Conservation (phyloP, 768 basidiomycete species). For the Lactarius sp. region DNA sequence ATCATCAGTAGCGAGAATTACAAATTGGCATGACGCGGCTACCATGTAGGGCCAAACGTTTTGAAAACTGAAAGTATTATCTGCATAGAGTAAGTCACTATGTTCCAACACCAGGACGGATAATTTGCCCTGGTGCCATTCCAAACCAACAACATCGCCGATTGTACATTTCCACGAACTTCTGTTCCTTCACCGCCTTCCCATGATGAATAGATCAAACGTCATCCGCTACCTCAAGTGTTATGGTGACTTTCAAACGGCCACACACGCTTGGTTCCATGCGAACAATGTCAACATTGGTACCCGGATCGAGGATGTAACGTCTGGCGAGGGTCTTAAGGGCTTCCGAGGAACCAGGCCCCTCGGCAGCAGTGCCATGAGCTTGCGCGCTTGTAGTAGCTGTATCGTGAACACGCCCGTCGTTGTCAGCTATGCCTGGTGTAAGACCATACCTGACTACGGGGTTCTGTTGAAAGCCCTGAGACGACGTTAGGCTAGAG, state of each 20-base stretch:
- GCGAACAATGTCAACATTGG: not conserved
- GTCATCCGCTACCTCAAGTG: slow-evolving; percentile 3
- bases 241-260: not conserved
- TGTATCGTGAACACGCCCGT: not conserved
- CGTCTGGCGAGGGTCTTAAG: not conserved
- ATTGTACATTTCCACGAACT: not conserved
- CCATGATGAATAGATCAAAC: not conserved
- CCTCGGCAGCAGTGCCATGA: not conserved
- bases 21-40: too few relatives aligned
- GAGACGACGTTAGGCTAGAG: not conserved
- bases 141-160: too few relatives aligned
- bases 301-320: slow-evolving; percentile 3
- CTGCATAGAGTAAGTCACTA: too few relatives aligned
- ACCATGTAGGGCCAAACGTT: too few relatives aligned
- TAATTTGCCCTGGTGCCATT: too few relatives aligned
- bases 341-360: not conserved
- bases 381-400: not conserved
- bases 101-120: too few relatives aligned
- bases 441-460: too few relatives aligned
- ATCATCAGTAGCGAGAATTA: too few relatives aligned
- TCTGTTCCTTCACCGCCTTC: not conserved
- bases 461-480: not conserved
- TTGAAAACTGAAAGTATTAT: too few relatives aligned
- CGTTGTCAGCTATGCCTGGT: not conserved
- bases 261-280: not conserved